Conservation (phyloP, 1,284 basidiomycete genomes). For the Laetiporus sulphureus region DNA sequence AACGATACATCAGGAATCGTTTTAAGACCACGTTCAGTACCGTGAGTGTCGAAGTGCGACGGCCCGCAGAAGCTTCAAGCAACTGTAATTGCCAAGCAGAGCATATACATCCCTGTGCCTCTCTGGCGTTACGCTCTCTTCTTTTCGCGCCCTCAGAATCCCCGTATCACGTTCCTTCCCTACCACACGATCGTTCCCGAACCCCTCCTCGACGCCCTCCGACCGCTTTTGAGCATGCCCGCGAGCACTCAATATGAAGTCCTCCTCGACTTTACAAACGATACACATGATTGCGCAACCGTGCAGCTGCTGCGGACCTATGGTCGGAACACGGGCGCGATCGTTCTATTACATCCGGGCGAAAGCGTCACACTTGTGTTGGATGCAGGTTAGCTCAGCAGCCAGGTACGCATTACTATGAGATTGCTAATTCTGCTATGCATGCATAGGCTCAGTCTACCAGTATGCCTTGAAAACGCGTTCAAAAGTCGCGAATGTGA, state of each 20-base stretch:
- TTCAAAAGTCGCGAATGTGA: constrained; percentile 61
- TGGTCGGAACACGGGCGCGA: constrained; percentile 44
- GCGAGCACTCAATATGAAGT: constrained; percentile 53
- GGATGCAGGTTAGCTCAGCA: constrained; percentile 36
- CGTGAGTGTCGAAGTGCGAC: constrained; percentile 21
- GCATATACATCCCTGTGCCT: constrained; percentile 23
- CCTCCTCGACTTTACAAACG: constrained; percentile 62
- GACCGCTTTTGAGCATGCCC: constrained; percentile 32
- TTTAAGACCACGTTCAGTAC: constrained; percentile 16
- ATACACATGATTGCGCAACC: constrained; percentile 56
- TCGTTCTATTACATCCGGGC: constrained; percentile 53
- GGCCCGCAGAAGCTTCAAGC: constrained; percentile 26
- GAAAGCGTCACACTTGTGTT: constrained; percentile 60
- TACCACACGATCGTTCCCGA: constrained; percentile 16
- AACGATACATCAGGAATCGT: constrained; percentile 10
- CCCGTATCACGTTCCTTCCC: constrained; percentile 16
- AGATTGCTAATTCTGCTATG: constrained; percentile 8
- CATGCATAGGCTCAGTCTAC: constrained; percentile 45
- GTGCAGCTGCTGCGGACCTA: constrained; percentile 62
- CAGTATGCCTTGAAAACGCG: constrained; percentile 61
- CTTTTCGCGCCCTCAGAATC: constrained; percentile 26
- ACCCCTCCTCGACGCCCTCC: constrained; percentile 13
- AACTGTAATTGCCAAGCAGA: constrained; percentile 16
- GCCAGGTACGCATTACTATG: background rate
- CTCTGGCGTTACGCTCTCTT: constrained; percentile 25